Percentiles rank a stretch among this genome's conserved stretches.
Conservation (phyloP, 1,284 basidiomycete species). For the Porphyrellus sp. region DNA sequence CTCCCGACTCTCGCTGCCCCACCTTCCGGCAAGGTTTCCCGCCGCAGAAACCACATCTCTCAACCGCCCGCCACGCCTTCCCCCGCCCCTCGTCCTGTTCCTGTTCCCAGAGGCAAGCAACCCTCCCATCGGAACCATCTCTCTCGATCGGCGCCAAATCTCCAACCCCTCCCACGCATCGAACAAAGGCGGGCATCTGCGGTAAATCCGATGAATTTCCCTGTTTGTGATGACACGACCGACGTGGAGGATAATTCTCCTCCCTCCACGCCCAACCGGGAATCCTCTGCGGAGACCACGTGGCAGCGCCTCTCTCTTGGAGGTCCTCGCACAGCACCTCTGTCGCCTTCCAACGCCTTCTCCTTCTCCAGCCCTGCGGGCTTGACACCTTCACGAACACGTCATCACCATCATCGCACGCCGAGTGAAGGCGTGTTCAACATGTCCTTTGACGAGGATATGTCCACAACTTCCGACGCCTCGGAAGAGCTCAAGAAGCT, state of each 20-base stretch:
- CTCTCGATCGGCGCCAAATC: conserved; percentile 34
- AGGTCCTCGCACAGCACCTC: conserved; percentile 51
- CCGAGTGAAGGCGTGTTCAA: conserved; percentile 67
- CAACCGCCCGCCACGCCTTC: conserved; percentile 29
- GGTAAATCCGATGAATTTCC: conserved; percentile 42
- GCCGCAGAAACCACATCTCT: conserved; percentile 41
- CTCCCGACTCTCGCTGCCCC: conserved; percentile 43
- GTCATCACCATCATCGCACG: conserved; percentile 47
- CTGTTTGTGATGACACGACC: conserved; percentile 65
- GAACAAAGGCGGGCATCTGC: conserved; percentile 33
- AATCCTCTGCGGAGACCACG: conserved; percentile 20
- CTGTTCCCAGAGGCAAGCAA: conserved; percentile 49
- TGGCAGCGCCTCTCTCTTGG: conserved; percentile 38
- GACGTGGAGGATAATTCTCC: conserved; percentile 42
- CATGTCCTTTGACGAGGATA: conserved; percentile 68
- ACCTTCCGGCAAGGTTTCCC: conserved; percentile 53
- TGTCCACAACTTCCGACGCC: conserved; percentile 41
- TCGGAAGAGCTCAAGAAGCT: conserved; percentile 42
- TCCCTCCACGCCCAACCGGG: conserved; percentile 43
- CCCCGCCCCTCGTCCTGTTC: conserved; percentile 34
- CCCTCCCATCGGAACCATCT: conserved; percentile 35
- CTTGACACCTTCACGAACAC: conserved; percentile 36
- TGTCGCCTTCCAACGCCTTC: conserved; percentile 40
- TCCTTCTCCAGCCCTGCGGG: conserved; percentile 35
- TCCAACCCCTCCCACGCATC: conserved; percentile 16